phyloP scores from a whole-genome alignment of 257 asterid genomes.

The Verbena officinalis region DNA sequence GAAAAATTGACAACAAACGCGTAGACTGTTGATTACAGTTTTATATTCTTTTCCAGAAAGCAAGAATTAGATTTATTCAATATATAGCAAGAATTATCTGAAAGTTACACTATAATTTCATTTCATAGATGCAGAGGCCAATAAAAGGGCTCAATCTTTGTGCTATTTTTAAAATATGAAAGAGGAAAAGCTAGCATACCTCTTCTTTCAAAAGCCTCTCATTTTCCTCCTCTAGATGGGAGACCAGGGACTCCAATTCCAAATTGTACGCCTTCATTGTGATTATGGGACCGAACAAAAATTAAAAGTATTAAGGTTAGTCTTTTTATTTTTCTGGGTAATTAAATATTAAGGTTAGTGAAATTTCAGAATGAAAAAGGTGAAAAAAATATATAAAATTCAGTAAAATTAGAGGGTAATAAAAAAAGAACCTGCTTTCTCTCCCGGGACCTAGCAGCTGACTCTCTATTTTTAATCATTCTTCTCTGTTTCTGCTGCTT shows the following conservation, averaged over 20 bases:
- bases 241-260: conserved; percentile 71
- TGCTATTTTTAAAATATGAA: background rate
- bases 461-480: conserved; percentile 79
- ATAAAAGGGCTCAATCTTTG: conserved; percentile 1
- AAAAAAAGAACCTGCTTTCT: conserved; percentile 62
- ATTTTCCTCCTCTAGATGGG: conserved; percentile 71
- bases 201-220: conserved; percentile 63
- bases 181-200: conserved; percentile 32
- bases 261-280: conserved; percentile 63
- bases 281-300: background rate
- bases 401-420: background rate
- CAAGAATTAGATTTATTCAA: background rate
- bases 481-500: conserved; percentile 78
- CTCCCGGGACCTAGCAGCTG: conserved; percentile 84
- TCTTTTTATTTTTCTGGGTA: too few relatives aligned
- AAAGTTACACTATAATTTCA: background rate
- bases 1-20: background rate
- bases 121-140: background rate
- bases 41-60: too few relatives aligned
- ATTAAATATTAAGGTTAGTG: background rate
- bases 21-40: background rate
- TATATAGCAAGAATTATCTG: background rate
- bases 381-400: background rate
- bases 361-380: background rate
- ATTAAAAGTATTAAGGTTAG: conserved; percentile 1